Conservation (phyloP, 306 rosid genomes). For the Trichosanthes cucumerina region DNA sequence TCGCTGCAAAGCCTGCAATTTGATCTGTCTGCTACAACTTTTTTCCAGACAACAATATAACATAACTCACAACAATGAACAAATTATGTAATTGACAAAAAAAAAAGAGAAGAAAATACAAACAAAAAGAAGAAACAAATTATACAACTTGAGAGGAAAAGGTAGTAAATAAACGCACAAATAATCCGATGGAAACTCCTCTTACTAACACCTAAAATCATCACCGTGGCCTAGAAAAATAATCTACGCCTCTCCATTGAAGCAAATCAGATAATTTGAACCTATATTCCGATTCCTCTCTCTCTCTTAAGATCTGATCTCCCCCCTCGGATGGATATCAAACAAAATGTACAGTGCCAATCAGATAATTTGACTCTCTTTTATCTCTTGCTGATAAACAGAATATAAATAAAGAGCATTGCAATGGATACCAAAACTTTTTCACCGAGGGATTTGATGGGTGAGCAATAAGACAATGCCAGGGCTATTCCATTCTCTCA, state of each 20-base stretch:
- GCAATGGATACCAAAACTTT: conserved; percentile 11
- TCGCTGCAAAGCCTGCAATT: conserved; percentile 10
- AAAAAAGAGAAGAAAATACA: not conserved
- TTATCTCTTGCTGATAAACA: conserved; percentile 4
- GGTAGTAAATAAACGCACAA: not conserved
- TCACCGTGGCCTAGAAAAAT: conserved; percentile 9
- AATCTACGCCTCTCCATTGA: not conserved
- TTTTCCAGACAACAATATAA: not conserved
- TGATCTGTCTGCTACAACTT: conserved; percentile 4
- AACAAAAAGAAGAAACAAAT: not conserved
- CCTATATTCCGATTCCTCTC: not conserved
- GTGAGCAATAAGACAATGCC: conserved; percentile 36
- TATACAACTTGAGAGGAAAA: not conserved
- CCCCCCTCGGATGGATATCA: not conserved
- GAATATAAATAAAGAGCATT: not conserved
- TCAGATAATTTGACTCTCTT: not conserved
- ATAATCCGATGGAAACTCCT: not conserved
- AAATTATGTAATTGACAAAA: not conserved
- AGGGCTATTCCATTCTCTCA: conserved; percentile 19
- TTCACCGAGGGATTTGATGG: conserved; percentile 35
- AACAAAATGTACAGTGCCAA: conserved; percentile 12
- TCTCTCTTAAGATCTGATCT: not conserved
- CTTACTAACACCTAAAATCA: conserved; percentile 7
- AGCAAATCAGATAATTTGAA: not conserved
- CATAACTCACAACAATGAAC: not conserved